These are phyloP conservation scores for Annulohypoxylon maeteangense DNA, from an alignment of 495 filamentous ascomycete species.

Conservation along the genomic window DNA sequence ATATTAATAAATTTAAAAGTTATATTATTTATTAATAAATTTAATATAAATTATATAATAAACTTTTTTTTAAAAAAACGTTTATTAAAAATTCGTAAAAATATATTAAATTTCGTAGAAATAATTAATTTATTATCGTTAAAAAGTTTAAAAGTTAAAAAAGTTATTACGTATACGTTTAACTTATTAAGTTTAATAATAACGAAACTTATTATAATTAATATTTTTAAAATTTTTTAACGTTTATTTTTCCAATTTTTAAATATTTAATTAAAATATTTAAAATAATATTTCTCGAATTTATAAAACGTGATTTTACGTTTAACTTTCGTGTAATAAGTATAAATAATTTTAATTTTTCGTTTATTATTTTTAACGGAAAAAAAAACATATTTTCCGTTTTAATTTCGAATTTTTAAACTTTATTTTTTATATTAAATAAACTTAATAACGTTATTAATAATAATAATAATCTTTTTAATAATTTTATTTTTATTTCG, in stretches of 20 bases:
- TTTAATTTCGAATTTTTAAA: conserved; percentile 7
- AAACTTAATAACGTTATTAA: not conserved
- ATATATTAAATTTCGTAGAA: not conserved
- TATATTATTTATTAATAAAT: not conserved
- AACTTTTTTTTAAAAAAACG: not conserved
- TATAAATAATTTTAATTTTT: not conserved
- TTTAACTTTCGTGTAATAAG: not conserved
- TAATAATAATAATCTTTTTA: not conserved
- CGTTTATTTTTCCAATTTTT: not conserved
- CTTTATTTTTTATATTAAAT: conserved; percentile 14
- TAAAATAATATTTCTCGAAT: too few species aligned
- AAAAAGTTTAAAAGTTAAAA: not conserved
- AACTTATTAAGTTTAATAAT: too few species aligned
- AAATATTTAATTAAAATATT: not conserved
- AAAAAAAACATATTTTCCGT: conserved; percentile 4
- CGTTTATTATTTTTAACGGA: not conserved
- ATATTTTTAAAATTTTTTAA: not conserved
- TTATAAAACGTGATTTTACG: not conserved
- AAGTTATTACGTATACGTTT: not conserved
- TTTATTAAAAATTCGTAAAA: not conserved
- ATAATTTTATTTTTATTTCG: not conserved
- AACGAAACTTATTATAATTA: not conserved
- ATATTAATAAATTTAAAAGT: not conserved
- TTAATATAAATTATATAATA: not conserved
- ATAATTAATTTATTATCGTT: not conserved